phyloP scores from a whole-genome alignment of 805 yeast species.

The Myxozyma melibiosi region DNA sequence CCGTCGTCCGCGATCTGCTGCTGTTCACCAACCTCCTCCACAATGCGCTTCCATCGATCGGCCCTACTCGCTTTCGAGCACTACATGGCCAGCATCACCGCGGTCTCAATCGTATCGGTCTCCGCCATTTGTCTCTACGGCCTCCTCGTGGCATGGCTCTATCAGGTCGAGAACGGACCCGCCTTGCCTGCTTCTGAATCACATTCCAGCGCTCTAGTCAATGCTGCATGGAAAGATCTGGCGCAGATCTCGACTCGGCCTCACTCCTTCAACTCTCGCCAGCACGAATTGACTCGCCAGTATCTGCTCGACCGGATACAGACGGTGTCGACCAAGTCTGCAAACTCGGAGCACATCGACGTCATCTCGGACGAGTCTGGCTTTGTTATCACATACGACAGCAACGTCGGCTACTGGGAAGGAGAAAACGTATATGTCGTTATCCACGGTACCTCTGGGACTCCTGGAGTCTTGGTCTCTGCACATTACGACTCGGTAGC shows the following conservation, averaged over 20 bases:
- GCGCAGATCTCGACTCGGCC: slow-evolving; percentile 65
- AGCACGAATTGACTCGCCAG: slow-evolving; percentile 73
- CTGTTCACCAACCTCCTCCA: too few relatives aligned
- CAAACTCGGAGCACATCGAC: slow-evolving; percentile 32
- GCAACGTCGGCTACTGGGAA: slow-evolving; percentile 61
- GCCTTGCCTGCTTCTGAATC: not conserved
- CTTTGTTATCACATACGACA: slow-evolving; percentile 39
- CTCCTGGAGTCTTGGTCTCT: slow-evolving; percentile 71
- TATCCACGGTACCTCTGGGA: slow-evolving; percentile 61
- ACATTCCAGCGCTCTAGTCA: slow-evolving; percentile 3
- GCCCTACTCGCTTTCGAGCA: slow-evolving; percentile 1
- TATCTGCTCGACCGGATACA: slow-evolving; percentile 54
- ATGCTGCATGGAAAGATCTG: slow-evolving; percentile 64
- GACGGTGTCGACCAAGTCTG: slow-evolving; percentile 39
- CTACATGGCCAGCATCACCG: not conserved
- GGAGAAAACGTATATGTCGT: slow-evolving; percentile 76
- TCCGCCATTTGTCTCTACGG: slow-evolving; percentile 39
- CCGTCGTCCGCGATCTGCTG: too few relatives aligned
- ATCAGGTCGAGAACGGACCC: slow-evolving; percentile 10
- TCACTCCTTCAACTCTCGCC: slow-evolving; percentile 78
- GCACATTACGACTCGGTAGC: slow-evolving; percentile 92
- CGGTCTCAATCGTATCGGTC: slow-evolving; percentile 44
- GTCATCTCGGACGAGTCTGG: slow-evolving; percentile 46
- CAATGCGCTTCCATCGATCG: not conserved
- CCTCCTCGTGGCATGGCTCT: slow-evolving; percentile 8